Base-by-base conservation (phyloP, 2,329 filamentous ascomycete species). In the Fusarium tupiense region DNA sequence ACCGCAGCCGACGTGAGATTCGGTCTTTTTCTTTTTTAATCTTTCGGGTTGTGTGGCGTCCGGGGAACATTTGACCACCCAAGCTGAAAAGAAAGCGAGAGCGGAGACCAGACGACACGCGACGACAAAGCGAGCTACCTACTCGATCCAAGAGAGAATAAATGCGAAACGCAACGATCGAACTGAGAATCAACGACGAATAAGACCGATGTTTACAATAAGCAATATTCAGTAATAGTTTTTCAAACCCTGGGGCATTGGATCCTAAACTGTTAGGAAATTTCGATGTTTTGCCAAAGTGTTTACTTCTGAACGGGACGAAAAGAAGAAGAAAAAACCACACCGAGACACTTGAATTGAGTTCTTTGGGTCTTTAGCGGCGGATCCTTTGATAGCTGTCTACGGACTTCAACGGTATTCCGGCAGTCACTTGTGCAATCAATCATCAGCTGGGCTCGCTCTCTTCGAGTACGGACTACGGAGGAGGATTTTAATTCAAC, bases 91-190 rank as follows among this genome's bases (percentile, higher is more conserved):
- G 59, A 67, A 60, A 63, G 60, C 64, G 40, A 69, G 33, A 60
- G 65, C 70, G 44, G 67, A 75, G 61, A 46, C 38, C 41, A 67
- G 49, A 62, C 66, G 61, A 76, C 61, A 67, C 57, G 58, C 57
- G 46, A 66, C 50, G 26, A 66, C 53, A 50, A 56, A 49, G 53
- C 47, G 52, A 69, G 31, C 57, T 57, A 33, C 29, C 47, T 33
- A 58, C 46, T 65, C 50, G 50, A 52, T 24, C 31, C 29, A 65
- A 63, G 57, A 35, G 44, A 62, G 17, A 73, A 60, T 41, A 43
- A 63, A 68, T 46, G 53, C 63, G 53, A 65, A 61, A 71, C n/a
- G 47, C 49, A 67, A 49, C 50, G 58, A 68, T 43, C 59, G 47
- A 61, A 64, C 64, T 53, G 53, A 61, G 61, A 31, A 67, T 52